Conservation (phyloP, 305 asterid genomes). For the Fraxinus platypoda region DNA sequence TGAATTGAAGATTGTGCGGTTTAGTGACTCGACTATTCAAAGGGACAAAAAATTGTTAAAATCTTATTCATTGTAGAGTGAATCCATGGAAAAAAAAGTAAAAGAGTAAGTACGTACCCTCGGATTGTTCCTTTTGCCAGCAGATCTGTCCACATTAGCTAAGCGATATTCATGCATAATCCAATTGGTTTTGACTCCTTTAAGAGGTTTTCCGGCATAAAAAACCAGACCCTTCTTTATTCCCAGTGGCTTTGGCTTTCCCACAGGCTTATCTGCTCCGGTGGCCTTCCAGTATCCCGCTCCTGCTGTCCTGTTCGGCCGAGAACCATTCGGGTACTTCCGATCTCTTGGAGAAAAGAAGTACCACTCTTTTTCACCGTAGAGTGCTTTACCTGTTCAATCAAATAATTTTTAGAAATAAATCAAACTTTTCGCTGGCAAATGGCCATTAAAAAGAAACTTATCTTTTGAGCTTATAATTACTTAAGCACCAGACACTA, state of each 20-base stretch:
- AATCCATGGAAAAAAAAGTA: neutral
- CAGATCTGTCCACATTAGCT: conserved; percentile 43
- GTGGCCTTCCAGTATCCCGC: conserved; percentile 50
- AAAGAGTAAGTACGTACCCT: conserved; percentile 26
- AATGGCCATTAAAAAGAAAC: no score
- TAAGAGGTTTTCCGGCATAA: conserved; percentile 41
- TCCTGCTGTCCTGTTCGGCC: conserved; percentile 44
- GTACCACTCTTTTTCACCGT: conserved; percentile 46
- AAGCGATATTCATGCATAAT: conserved; percentile 48
- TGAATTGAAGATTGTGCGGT: neutral
- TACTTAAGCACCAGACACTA: no score
- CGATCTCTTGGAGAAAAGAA: conserved; percentile 40
- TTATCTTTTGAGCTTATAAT: no score
- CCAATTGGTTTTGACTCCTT: conserved; percentile 43
- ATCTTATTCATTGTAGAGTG: neutral
- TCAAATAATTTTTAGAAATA: neutral
- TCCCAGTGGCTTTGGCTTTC: conserved; percentile 33
- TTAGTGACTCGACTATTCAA: neutral
- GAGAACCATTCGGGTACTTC: conserved; percentile 45
- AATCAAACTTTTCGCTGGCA: neutral
- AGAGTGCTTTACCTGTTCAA: conserved; percentile 33
- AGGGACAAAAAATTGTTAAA: neutral
- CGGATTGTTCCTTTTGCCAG: conserved; percentile 30
- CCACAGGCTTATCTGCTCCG: conserved; percentile 44
- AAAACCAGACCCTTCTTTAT: conserved; percentile 42